These are phyloP conservation scores for Sphagnum contortum DNA, from an alignment of 225 moss, liverwort and hornwort genomes.

Conservation along the genomic window DNA sequence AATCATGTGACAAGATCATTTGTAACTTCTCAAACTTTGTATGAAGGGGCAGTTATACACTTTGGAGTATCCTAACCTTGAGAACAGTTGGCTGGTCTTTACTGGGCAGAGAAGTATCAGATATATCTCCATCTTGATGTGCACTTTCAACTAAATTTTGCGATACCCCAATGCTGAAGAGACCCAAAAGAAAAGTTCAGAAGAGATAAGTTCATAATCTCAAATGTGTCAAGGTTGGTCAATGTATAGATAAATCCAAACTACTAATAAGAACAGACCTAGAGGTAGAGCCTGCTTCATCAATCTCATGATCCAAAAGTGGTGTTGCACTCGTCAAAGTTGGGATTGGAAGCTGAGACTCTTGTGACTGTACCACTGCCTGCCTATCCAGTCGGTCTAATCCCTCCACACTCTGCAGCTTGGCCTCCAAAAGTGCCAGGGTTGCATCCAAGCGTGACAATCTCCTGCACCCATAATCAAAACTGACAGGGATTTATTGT, in stretches of 20 bases:
- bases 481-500: too few species aligned
- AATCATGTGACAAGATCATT: background rate
- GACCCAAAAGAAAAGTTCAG: background rate
- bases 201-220: background rate
- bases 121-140: background rate
- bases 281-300: background rate
- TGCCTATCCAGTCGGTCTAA: conserved; percentile 4
- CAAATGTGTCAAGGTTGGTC: background rate
- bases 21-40: background rate
- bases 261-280: background rate
- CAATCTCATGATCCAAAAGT: background rate
- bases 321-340: background rate
- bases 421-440: conserved; percentile 36
- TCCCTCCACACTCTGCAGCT: conserved; percentile 41
- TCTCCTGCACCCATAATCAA: conserved; percentile 20
- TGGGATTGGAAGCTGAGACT: background rate
- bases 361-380: background rate
- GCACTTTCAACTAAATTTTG: background rate
- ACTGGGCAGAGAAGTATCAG: background rate
- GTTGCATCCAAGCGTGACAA: conserved; percentile 39
- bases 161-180: background rate
- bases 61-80: background rate
- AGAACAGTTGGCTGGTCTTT: background rate
- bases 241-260: background rate
- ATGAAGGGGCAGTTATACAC: background rate